Evolutionary conservation across 768 basidiomycete species (phyloP).

Genomic region (Sistotremastrum suecicum): DNA sequence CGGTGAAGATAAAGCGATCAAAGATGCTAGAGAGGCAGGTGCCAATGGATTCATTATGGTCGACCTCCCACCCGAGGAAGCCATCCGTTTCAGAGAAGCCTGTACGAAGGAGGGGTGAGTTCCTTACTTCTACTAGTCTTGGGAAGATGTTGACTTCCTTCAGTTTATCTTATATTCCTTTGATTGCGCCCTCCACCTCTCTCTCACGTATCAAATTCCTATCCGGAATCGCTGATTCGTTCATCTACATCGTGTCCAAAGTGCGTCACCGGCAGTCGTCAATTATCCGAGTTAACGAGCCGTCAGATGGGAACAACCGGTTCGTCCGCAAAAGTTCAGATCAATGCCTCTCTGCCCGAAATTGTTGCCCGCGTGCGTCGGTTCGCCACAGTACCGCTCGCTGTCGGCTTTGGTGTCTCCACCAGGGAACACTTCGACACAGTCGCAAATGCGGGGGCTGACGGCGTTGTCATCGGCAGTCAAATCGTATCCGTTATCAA

Average conservation of each 20-base stretch:
- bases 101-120: constrained; percentile 70
- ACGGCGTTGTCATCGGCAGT: constrained; percentile 91
- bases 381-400: constrained; percentile 68
- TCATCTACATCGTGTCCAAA: constrained; percentile 98
- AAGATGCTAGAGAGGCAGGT: constrained; percentile 78
- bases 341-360: constrained; percentile 69
- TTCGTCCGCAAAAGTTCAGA: constrained; percentile 55
- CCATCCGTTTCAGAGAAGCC: constrained; percentile 77
- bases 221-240: constrained; percentile 85
- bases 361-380: constrained; percentile 75
- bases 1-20: constrained; percentile 87
- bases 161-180: constrained; percentile 87
- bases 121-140: neutral
- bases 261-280: constrained; percentile 23
- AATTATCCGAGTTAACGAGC: neutral
- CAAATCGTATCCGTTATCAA: constrained; percentile 74
- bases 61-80: constrained; percentile 96
- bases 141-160: neutral
- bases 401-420: constrained; percentile 94
- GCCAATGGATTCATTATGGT: constrained; percentile 98
- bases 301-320: constrained; percentile 96
- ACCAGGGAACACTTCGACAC: constrained; percentile 78
- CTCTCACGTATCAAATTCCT: constrained; percentile 81
- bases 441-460: constrained; percentile 79
- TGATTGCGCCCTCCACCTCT: constrained; percentile 90